Conservation (phyloP, 148 eudicot species). For the Nepenthes mirabilis region DNA sequence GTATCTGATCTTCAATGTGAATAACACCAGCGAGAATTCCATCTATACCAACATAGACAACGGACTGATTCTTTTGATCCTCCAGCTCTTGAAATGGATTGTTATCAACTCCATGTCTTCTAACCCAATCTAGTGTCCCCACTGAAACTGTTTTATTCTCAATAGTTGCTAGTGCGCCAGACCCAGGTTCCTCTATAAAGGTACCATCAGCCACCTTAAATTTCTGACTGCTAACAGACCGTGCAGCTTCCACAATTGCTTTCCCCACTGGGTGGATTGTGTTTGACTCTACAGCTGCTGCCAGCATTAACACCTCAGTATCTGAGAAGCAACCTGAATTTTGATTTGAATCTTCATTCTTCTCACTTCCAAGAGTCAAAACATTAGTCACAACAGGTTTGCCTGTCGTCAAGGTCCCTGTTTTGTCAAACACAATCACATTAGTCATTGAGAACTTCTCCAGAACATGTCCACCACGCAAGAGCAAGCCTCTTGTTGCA, state of each 20-base stretch:
- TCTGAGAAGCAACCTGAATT: conserved; percentile 31
- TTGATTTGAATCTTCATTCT: conserved; percentile 12
- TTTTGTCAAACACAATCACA: conserved; percentile 84
- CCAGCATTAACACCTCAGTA: conserved; percentile 59
- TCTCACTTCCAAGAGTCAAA: conserved; percentile 27
- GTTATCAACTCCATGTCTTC: conserved; percentile 55
- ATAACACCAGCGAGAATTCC: conserved; percentile 68
- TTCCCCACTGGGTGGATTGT: conserved; percentile 94
- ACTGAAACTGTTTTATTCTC: conserved; percentile 59
- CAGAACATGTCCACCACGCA: conserved; percentile 88
- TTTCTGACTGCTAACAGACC: conserved; percentile 31
- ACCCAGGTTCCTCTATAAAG: conserved; percentile 94
- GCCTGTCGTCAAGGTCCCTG: conserved; percentile 91
- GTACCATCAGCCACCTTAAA: conserved; percentile 67
- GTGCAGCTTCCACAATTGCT: conserved; percentile 90
- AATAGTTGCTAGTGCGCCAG: conserved; percentile 77
- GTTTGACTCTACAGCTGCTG: conserved; percentile 88
- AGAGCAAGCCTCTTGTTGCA: conserved; percentile 82
- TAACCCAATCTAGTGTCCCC: conserved; percentile 91
- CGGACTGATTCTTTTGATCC: conserved; percentile 63
- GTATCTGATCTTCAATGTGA: conserved; percentile 86
- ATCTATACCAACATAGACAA: conserved; percentile 84
- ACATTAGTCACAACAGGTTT: conserved; percentile 83
- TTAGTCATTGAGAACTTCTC: conserved; percentile 77
- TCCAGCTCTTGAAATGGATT: conserved; percentile 56